Base-by-base conservation (phyloP, 2,329 filamentous ascomycete species). In the Rhynchosporium agropyri region DNA sequence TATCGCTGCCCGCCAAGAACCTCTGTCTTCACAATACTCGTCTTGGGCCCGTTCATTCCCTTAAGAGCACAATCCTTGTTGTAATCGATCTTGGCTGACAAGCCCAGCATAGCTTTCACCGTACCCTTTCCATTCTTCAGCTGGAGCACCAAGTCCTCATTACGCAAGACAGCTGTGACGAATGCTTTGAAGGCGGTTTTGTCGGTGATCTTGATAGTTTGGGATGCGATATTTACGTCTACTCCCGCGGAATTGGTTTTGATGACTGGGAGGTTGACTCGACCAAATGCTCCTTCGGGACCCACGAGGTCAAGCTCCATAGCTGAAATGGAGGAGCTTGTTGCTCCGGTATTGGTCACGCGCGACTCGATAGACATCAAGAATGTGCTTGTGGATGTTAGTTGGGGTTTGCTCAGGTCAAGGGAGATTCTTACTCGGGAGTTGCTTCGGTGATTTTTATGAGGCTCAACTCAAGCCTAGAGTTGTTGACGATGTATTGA, bases 371-470 rank as follows among this genome's bases (percentile, higher is more conserved):
- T 58, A 3, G 57, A 45, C 60, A 63, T 66, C 6, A 59, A 26
- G 46, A 64, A 66, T 20, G 64, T 63, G n/a, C 64, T 66, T 40
- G 8, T 33, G 1, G 33, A 46, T n/a, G 45, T 38, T 56, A 58
- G 33, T 33, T 36, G 31, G 5, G 28, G 31, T 10, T 9, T 9
- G 15, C 13, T 13, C 2, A n/a, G 29, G 20, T 2, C 10, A n/a
- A 8, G 13, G 13, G 20, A 20, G 20, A 40, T 4, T 29, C 59
- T 48, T 58, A 64, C 60, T 64, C 62, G 40, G 53, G 59, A 40
- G 64, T 66, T 6, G 64, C 64, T 51, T 66, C 61, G 15, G 59
- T 64, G 53, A 66, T 66, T 38, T 63, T 66, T 56, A 66, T 66
- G 38, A 54, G 40, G 6, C 48, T 50, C 9, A 66, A 56, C 12